Base-by-base conservation (phyloP, 768 basidiomycete genomes). In the Tulasnella calospora region DNA sequence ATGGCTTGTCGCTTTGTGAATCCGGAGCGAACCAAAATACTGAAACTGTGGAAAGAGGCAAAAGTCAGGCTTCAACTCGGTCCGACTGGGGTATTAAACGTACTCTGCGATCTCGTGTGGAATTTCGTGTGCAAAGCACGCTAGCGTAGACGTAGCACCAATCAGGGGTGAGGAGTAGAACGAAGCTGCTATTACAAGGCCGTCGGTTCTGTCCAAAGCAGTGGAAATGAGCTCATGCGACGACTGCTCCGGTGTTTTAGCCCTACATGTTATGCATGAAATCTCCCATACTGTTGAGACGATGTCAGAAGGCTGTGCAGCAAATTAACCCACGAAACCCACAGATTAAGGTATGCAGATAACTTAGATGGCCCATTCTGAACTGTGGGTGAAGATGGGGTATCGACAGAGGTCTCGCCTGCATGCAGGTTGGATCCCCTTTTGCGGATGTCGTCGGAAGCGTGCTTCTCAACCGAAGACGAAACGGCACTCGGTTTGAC, bases 91-190 rank as follows among this genome's bases (percentile, higher is more conserved):
- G 83, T 83, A 81, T 46, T 96, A 96, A n/a, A 94, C 95, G 82
- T 96, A 96, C 83, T 96, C 95, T n/a, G 95, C 95, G 80, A 97
- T 96, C 87, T 97, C 94, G 82, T 97, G 95, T 23, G 95, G 95
- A 75, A 97, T 96, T 85, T 97, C 95, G 83, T 97, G 94, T 2
- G 94, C 94, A 82, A 96, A 97, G 83, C 95, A 96, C 35, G 95
- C 95, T 70, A 97, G 88, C n/a, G 95, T 95, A 3, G 95, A 96
- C 61, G 95, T 96, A 46, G 95, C 95, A 61, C 95, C 95, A 80
- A 97, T 94, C 78, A 95, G 86, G 3, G 95, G 95, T 44, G 93
- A 94, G n/a, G 94, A 94, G 83, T 96, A 96, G 87, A 96, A 97
- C n/a, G 94, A 95, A 74, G 95, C 95, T 21, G 94, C 92, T 93